Base-by-base conservation (phyloP, 2,329 filamentous ascomycete genomes). In the Fusarium sp. region DNA sequence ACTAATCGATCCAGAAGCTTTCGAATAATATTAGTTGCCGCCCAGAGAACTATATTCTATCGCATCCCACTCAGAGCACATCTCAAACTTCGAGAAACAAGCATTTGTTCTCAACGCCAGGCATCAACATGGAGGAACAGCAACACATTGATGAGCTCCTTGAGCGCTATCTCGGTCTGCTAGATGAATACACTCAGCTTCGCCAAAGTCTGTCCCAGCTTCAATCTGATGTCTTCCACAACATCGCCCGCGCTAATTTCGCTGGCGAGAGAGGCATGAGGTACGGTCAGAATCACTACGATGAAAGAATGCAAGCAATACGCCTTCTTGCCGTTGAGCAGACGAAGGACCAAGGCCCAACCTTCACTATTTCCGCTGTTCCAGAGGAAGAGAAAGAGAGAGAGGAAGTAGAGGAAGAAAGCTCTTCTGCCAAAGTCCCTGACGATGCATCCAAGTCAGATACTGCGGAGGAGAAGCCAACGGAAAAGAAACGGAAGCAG, bases 231-330 rank as follows among this genome's bases (percentile, higher is more conserved):
- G 84, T 92, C 68, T 87, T 84, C 74, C 85, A 86, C 57, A 80
- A 83, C 68, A 83, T 94, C 39, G 90, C 92, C n/a, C 87, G 92
- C 59, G 92, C 92, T 65, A 93, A 94, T 80, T 94, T 93, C 79
- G 82, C 87, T 28, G 88, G 87, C n/a, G 84, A 88, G 75, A 82
- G 87, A 15, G 86, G 89, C 31, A 77, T 88, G 65, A 84, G 88
- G 41, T 94, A 91, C 76, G 92, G 91, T 5, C 85, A 83, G 67
- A 90, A 93, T 72, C 86, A 88, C 74, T 95, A 92, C 76, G 91
- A 94, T 77, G 86, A 89, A 68, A 86, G 92, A 46, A 93, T 93
- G 89, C 88, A 89, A 75, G 90, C 91, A 5, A 79, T 78, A 23
- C 80, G 86, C 53, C 77, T 79, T 55, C 70, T 90, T 29, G 49